A percentile compares a stretch with the other conserved stretches of the same genome.
Conservation (phyloP, 192 early-diverging fungal species). For the Backusella mclennaniae region DNA sequence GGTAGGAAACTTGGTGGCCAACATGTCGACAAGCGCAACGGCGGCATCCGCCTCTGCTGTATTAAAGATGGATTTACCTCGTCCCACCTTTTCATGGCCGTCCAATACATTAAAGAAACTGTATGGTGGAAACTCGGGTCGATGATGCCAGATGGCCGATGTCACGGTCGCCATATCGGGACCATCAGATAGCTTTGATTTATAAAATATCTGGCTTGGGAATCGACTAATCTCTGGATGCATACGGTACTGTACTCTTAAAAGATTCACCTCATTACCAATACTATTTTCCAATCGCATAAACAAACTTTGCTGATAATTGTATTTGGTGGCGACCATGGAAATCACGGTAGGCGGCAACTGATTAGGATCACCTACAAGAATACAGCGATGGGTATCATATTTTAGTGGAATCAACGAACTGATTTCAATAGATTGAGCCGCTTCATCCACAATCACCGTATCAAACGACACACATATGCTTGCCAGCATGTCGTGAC, state of each 20-base stretch:
- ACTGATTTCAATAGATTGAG: conserved; percentile 87
- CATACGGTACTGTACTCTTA: conserved; percentile 98
- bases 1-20: conserved; percentile 57
- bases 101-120: conserved; percentile 70
- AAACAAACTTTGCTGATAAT: conserved; percentile 90
- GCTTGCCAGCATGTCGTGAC: conserved; percentile 75
- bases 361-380: conserved; percentile 94
- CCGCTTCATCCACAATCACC: conserved; percentile 96
- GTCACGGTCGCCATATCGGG: conserved; percentile 62
- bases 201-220: conserved; percentile 81
- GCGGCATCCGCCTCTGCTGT: conserved; percentile 75
- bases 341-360: conserved; percentile 91
- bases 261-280: conserved; percentile 66
- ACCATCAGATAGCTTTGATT: conserved; percentile 70
- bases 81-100: conserved; percentile 62
- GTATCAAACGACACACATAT: conserved; percentile 70
- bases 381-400: conserved; percentile 73
- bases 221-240: conserved; percentile 87
- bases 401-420: conserved; percentile 88
- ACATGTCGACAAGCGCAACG: conserved; percentile 61
- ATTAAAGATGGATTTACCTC: conserved; percentile 75
- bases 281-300: conserved; percentile 73
- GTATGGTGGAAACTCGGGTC: conserved; percentile 68
- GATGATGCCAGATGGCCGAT: conserved; percentile 71
- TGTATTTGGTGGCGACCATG: conserved; percentile 56